These are phyloP conservation scores for Leishmania martiniquensis DNA, from an alignment of 208 protist species.

Conservation along the genomic window DNA sequence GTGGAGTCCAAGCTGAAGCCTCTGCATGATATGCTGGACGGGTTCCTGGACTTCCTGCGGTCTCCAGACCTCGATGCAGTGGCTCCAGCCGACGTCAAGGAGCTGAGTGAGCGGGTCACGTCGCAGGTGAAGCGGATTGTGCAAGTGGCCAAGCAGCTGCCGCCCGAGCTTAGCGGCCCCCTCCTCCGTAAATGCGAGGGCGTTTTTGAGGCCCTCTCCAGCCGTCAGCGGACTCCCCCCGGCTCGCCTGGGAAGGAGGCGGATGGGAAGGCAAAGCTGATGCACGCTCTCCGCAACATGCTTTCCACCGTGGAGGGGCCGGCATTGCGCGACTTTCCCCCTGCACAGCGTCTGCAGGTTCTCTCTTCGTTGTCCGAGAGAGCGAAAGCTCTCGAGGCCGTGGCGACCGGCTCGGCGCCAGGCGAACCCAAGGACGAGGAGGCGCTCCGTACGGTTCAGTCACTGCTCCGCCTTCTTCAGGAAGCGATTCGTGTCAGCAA, in stretches of 20 bases:
- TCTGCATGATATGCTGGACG: slow-evolving; percentile 69
- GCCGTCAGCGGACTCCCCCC: background rate
- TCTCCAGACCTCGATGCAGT: slow-evolving; percentile 35
- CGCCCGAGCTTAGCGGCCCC: slow-evolving; percentile 30
- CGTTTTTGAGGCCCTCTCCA: slow-evolving; percentile 27
- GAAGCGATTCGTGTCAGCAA: slow-evolving; percentile 6
- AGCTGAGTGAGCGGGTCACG: slow-evolving; percentile 36
- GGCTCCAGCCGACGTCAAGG: slow-evolving; percentile 28
- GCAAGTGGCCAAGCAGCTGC: slow-evolving; percentile 45
- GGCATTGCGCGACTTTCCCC: slow-evolving; percentile 13
- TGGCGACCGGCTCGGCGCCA: slow-evolving; percentile 3
- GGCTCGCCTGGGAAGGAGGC: background rate
- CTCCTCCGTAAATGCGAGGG: slow-evolving; percentile 56
- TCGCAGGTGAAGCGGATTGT: slow-evolving; percentile 53
- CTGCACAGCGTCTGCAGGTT: slow-evolving; percentile 19
- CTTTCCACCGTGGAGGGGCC: slow-evolving; percentile 16
- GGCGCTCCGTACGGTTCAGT: slow-evolving; percentile 17
- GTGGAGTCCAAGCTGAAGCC: slow-evolving; percentile 26
- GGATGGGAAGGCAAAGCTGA: slow-evolving; percentile 10
- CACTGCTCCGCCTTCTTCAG: slow-evolving; percentile 9
- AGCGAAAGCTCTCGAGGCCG: slow-evolving; percentile 12
- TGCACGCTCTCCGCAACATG: slow-evolving; percentile 22
- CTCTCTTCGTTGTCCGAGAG: slow-evolving; percentile 10
- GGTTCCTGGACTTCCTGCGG: slow-evolving; percentile 55
- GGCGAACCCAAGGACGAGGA: slow-evolving; percentile 6